phyloP scores from a whole-genome alignment of 495 filamentous ascomycete species.

The Pyrenopolyporus hunteri region DNA sequence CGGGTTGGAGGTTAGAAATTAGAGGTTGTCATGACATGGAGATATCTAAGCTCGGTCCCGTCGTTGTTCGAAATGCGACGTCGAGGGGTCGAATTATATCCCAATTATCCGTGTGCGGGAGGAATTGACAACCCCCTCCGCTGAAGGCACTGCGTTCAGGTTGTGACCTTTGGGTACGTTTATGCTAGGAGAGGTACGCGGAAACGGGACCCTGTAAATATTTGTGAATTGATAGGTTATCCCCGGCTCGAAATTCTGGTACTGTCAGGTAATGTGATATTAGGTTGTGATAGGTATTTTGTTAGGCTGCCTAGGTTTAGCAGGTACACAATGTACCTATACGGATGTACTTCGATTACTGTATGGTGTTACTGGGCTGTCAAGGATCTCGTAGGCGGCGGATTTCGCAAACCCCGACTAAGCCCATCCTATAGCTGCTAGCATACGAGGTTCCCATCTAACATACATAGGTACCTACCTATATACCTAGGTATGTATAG shows the following conservation, averaged over 20 bases:
- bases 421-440: neutral
- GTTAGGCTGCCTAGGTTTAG: neutral
- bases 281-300: neutral
- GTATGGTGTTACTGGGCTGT: neutral
- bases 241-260: too few relatives aligned
- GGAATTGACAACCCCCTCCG: conserved; percentile 28
- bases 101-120: conserved; percentile 37
- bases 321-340: conserved; percentile 4
- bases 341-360: neutral
- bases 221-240: too few relatives aligned
- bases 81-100: conserved; percentile 20
- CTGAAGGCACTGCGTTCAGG: conserved; percentile 18
- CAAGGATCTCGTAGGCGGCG: neutral
- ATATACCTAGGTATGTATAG: too few relatives aligned
- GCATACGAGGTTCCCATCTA: too few relatives aligned
- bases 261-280: too few relatives aligned
- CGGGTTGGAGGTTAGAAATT: conserved; percentile 5
- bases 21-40: conserved; percentile 13
- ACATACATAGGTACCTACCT: too few relatives aligned
- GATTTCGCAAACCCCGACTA: neutral
- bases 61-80: conserved; percentile 29
- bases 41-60: conserved; percentile 3
- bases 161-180: conserved; percentile 14
- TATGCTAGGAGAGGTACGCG: neutral
- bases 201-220: neutral